Base-by-base conservation (phyloP, 2,329 filamentous ascomycete species). In the Cladosporium sp. region DNA sequence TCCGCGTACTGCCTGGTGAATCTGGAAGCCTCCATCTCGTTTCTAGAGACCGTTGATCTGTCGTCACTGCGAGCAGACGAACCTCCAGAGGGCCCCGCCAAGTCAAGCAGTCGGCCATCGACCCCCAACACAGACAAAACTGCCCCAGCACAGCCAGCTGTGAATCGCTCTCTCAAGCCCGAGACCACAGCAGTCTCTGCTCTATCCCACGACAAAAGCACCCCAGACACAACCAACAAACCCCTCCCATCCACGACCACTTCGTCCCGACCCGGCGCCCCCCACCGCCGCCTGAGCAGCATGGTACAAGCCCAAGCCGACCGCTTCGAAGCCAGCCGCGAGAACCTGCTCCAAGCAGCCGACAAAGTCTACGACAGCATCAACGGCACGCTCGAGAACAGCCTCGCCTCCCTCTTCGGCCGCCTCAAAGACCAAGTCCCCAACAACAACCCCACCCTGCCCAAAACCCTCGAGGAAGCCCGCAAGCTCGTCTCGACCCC, bases 1-100 rank as follows among this genome's bases (percentile, higher is more conserved):
- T 87, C 91, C 10, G 91, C 93, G 1, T 98, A 98, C 69, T 97
- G 93, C 65, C 76, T 98, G 53, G 96, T 95, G 38, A 98, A 95
- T 61, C 79, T 98, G 1, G 93, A 98, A 70, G 93, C 93, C 14
- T 87, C 92, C 54, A 89, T 97, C 52, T 91, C 87, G 49, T 98
- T 98, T 64, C 75, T 98, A 11, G 88, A 97, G 64, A 97, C 91
- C 0, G 93, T 98, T 28, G 93, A 98, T 67, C 77, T 98, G 19
- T 88, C 91, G 6, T 95, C 87, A 22, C 75, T 98, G 6, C 83
- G 90, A 49, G 85, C 85, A 5, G 88, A 95, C 58, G 90, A 95
- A 46, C 57, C 62, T 14, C 84, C 82, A 13, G 83, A 85, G 41
- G 83, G 86, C 0, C 85, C 85, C 9, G 70, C 76, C 14, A 90